A percentile compares a stretch with the other conserved stretches of the same genome.
Evolutionary conservation across 495 filamentous ascomycete genomes (phyloP).

Genomic region (Annulohypoxylon nitens): DNA sequence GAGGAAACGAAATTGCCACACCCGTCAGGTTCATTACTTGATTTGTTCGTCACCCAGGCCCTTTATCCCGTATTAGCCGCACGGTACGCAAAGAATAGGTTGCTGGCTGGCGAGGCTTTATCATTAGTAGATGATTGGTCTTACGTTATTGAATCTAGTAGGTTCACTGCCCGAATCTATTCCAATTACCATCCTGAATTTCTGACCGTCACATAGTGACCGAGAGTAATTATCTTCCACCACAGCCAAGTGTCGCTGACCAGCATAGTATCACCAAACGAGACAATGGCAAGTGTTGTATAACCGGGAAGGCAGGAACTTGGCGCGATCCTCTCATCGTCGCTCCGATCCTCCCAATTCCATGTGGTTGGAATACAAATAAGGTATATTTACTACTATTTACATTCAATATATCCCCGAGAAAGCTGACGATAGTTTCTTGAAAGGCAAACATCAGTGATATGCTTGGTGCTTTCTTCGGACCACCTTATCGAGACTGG

Average conservation of each 20-base stretch:
- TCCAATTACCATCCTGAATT: background rate
- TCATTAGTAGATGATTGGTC: conserved; percentile 45
- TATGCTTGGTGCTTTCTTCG: conserved; percentile 53
- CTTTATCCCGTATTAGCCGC: conserved; percentile 37
- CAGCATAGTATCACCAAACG: conserved; percentile 37
- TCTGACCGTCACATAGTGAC: conserved; percentile 23
- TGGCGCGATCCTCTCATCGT: conserved; percentile 48
- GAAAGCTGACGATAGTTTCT: conserved; percentile 16
- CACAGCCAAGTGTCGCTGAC: conserved; percentile 19
- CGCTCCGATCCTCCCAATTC: conserved; percentile 45
- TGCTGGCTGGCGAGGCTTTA: conserved; percentile 31
- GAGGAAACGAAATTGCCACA: conserved; percentile 50
- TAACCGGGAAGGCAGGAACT: conserved; percentile 45
- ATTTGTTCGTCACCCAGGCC: conserved; percentile 30
- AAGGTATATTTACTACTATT: conserved; percentile 25
- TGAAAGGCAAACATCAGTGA: conserved; percentile 25
- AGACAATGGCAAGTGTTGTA: conserved; percentile 46
- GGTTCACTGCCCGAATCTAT: conserved; percentile 1
- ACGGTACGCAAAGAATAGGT: conserved; percentile 32
- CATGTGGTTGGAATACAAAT: conserved; percentile 30
- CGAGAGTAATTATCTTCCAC: conserved; percentile 24
- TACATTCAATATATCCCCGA: background rate
- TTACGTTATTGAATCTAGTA: conserved; percentile 46
- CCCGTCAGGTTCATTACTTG: conserved; percentile 31
- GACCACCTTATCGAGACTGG: conserved; percentile 50